Base-by-base conservation (phyloP, 2,329 filamentous ascomycete genomes). In the Ophiocordyceps polyrhachis-furcata region DNA sequence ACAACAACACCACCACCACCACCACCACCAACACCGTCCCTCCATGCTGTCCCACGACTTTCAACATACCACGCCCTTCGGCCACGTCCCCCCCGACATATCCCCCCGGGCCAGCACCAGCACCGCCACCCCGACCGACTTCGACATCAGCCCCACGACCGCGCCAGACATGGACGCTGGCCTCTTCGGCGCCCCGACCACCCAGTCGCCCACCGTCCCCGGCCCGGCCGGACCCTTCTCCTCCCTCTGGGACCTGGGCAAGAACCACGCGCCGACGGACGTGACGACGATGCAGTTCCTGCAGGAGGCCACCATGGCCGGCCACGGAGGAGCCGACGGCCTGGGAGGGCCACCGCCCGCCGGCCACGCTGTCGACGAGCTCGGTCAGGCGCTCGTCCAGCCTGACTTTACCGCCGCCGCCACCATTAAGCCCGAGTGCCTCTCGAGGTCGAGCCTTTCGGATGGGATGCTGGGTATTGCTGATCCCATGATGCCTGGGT, bases 401-500 rank as follows among this genome's bases (percentile, higher is more conserved):
- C 65, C 65, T 3, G 68, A 70, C 38, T 73, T 73, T 43, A 67
- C 68, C 35, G 69, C 65, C 21, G 68, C 75, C 50, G 74, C 68
- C 35, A 69, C 65, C 23, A 69, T 75, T 50, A 74, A 75, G 60
- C 71, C 71, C 13, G 69, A 74, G 46, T 64, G 71, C 41, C 59
- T 75, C 40, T 67, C 67, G 35, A 69, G 68, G 3, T 9, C n/a
- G 50, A 59, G 66, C 40, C 70, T 72, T 44, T 63, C 69, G 1
- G 70, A 73, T 41, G 68, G 70, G 8, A 76, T 76, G 71, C 62
- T 75, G 55, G 69, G 71, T 17, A 66, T 73, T 53, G 67, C 65
- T 17, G 73, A 76, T 48, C 71, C 73, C 1, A 75, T 75, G 71
- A 74, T 76, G 46, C 76, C 69, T 41, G 73, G 67, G 52, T 19